Conservation (phyloP, 1,284 basidiomycete genomes). For the Sporisorium sorghi region DNA sequence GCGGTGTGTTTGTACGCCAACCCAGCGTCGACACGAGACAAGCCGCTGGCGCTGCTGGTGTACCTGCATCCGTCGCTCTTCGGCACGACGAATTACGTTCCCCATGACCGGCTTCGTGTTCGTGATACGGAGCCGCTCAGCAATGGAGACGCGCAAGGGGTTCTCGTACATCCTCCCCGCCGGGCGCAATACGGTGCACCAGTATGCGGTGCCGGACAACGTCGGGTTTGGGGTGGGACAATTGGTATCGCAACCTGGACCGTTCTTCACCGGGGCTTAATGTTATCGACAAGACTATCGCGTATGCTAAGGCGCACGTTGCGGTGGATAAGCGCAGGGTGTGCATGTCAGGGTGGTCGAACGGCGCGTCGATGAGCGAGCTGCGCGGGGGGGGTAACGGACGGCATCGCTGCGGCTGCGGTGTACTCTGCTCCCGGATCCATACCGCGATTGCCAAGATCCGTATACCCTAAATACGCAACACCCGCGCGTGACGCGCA, state of each 20-base stretch:
- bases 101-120: conserved; percentile 27
- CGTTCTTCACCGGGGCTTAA: conserved; percentile 33
- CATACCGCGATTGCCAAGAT: conserved; percentile 40
- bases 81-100: conserved; percentile 8
- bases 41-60: conserved; percentile 31
- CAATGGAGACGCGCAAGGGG: conserved; percentile 22
- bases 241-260: conserved; percentile 43
- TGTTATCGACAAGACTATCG: conserved; percentile 30
- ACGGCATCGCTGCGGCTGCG: conserved; percentile 36
- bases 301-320: conserved; percentile 20
- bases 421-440: conserved; percentile 43
- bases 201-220: conserved; percentile 33
- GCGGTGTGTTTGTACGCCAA: conserved; percentile 36
- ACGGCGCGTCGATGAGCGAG: conserved; percentile 20
- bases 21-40: conserved; percentile 24
- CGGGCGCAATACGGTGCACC: conserved; percentile 30
- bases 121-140: conserved; percentile 31
- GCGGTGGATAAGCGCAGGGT: conserved; percentile 24
- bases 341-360: conserved; percentile 31
- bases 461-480: conserved; percentile 35
- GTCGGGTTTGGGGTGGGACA: conserved; percentile 35
- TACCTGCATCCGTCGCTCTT: conserved; percentile 28
- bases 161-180: conserved; percentile 36
- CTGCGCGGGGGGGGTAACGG: conserved; percentile 28
- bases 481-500: conserved; percentile 28